Evolutionary conservation across 1,139 yeast species (phyloP).

Genomic region (Suzukiozyma palmioleophila): DNA sequence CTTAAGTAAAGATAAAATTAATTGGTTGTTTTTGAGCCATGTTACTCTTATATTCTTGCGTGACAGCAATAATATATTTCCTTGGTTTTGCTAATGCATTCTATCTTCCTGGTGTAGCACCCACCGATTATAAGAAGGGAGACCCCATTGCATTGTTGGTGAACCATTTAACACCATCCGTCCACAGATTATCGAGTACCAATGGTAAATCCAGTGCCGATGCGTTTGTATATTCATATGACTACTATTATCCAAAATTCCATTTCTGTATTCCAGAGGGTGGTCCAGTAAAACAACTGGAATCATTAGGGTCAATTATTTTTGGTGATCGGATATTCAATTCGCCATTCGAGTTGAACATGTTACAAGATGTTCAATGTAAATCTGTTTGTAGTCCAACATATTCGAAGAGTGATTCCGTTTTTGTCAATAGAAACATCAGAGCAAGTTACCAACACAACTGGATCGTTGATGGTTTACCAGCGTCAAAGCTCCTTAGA

Average conservation of each 20-base stretch:
- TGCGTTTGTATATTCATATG: slow-evolving; percentile 68
- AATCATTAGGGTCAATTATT: slow-evolving; percentile 85
- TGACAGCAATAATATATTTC: slow-evolving; percentile 16
- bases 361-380: slow-evolving; percentile 73
- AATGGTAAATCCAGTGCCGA: slow-evolving; percentile 28
- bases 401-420: slow-evolving; percentile 63
- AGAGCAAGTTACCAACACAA: slow-evolving; percentile 81
- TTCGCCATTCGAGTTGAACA: slow-evolving; percentile 78
- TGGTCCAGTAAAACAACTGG: slow-evolving; percentile 73
- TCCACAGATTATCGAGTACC: slow-evolving; percentile 40
- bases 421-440: slow-evolving; percentile 72
- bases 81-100: slow-evolving; percentile 46
- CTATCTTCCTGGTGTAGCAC: slow-evolving; percentile 94
- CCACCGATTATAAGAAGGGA: slow-evolving; percentile 74
- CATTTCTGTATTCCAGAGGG: slow-evolving; percentile 77
- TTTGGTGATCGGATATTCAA: slow-evolving; percentile 95
- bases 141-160: slow-evolving; percentile 76
- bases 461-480: slow-evolving; percentile 94
- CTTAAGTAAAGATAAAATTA: neutral
- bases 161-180: slow-evolving; percentile 83
- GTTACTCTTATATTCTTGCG: slow-evolving; percentile 8
- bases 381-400: slow-evolving; percentile 53
- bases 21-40: slow-evolving; percentile 3
- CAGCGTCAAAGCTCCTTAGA: slow-evolving; percentile 66
- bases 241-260: slow-evolving; percentile 79